Percentiles rank a stretch among this genome's conserved stretches.
These are phyloP conservation scores for Macrolepiota fuliginosa DNA, from an alignment of 768 basidiomycete genomes.

Conservation along the genomic window DNA sequence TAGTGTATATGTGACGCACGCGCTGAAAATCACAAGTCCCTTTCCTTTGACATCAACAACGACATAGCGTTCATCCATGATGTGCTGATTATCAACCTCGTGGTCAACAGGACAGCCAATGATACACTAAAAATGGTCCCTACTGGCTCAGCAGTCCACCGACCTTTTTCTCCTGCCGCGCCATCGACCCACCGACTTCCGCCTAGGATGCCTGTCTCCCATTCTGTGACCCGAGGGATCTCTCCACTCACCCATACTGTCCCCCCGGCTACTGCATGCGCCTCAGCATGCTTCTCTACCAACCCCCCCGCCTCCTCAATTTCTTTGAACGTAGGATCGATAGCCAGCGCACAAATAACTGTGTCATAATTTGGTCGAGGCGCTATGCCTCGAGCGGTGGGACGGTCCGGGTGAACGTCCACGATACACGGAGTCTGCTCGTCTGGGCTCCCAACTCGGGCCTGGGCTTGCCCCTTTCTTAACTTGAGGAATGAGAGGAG, in stretches of 20 bases:
- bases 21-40: slow-evolving; percentile 80
- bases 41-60: slow-evolving; percentile 78
- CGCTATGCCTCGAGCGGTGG: slow-evolving; percentile 71
- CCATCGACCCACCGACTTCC: slow-evolving; percentile 58
- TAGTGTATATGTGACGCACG: slow-evolving; percentile 44
- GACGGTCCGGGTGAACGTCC: slow-evolving; percentile 78
- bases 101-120: background rate
- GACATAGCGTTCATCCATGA: slow-evolving; percentile 83
- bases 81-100: slow-evolving; percentile 40
- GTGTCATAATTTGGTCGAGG: slow-evolving; percentile 57
- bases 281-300: slow-evolving; percentile 53
- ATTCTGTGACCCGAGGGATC: slow-evolving; percentile 68
- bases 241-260: slow-evolving; percentile 79
- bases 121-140: background rate
- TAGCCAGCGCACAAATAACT: slow-evolving; percentile 56
- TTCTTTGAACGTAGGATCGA: slow-evolving; percentile 70
- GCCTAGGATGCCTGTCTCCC: slow-evolving; percentile 67
- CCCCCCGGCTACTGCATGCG: slow-evolving; percentile 63
- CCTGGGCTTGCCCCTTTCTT: slow-evolving; percentile 24
- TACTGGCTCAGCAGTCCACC: slow-evolving; percentile 59
- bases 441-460: background rate
- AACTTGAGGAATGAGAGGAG: slow-evolving; percentile 61
- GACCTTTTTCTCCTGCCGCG: slow-evolving; percentile 26
- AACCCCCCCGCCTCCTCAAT: slow-evolving; percentile 54
- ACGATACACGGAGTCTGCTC: slow-evolving; percentile 38